A percentile compares a stretch with the other conserved stretches of the same genome.
phyloP scores from a whole-genome alignment of 306 rosid species.

The Castanea sativa region DNA sequence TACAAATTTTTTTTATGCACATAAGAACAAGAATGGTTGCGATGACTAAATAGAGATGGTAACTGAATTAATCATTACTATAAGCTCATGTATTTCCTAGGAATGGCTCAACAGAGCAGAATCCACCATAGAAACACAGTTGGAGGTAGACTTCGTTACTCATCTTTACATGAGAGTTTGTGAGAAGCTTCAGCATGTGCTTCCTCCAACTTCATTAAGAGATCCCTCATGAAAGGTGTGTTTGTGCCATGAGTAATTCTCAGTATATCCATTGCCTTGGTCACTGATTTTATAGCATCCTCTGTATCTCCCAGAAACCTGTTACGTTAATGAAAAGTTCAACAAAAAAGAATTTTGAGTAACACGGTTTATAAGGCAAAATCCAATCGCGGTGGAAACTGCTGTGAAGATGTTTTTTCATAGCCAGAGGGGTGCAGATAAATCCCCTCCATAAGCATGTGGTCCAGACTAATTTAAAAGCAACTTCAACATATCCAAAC shows the following conservation, averaged over 20 bases:
- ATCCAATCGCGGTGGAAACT: background rate
- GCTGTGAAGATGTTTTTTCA: background rate
- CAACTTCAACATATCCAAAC: background rate
- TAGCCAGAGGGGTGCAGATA: background rate
- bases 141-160: conserved; percentile 15
- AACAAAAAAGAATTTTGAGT: background rate
- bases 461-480: background rate
- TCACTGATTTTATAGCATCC: conserved; percentile 60
- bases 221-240: conserved; percentile 70
- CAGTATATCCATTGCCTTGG: conserved; percentile 67
- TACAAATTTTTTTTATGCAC: too few relatives aligned
- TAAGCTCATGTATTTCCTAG: background rate
- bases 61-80: background rate
- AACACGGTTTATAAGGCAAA: background rate
- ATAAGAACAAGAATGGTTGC: background rate
- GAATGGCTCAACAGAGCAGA: background rate
- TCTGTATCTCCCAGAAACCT: conserved; percentile 71
- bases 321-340: background rate
- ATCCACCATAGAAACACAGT: background rate
- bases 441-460: background rate
- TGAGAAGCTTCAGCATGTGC: conserved; percentile 82
- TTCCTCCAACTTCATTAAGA: conserved; percentile 72
- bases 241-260: conserved; percentile 79
- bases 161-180: conserved; percentile 41
- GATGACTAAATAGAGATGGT: background rate